These are phyloP conservation scores for Chalciporus sp. DNA, from an alignment of 1,284 basidiomycete genomes.

Conservation along the genomic window DNA sequence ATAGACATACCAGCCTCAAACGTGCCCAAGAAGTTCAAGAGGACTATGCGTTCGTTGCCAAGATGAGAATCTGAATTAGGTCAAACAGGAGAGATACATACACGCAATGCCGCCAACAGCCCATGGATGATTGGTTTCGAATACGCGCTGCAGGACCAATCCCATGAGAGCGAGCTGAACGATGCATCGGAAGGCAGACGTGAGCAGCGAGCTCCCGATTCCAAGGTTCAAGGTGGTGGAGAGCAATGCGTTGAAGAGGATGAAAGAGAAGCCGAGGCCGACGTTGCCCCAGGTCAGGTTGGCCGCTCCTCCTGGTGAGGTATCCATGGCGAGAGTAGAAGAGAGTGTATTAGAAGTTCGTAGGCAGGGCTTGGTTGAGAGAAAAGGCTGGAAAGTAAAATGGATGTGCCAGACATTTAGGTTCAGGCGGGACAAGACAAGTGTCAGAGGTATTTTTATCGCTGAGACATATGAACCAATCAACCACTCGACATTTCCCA, in stretches of 20 bases:
- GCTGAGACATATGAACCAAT: no score
- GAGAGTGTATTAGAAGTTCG: background rate
- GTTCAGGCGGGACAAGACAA: background rate
- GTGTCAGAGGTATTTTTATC: no score
- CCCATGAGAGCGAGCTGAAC: conserved; percentile 77
- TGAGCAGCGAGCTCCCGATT: conserved; percentile 67
- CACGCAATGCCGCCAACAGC: conserved; percentile 73
- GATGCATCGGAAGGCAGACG: conserved; percentile 73
- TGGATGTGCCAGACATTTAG: background rate
- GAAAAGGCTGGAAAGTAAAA: background rate
- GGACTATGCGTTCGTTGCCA: conserved; percentile 39
- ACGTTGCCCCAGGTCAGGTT: conserved; percentile 71
- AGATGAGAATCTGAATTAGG: background rate
- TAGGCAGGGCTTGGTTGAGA: background rate
- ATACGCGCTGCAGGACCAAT: conserved; percentile 70
- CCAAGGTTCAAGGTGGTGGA: conserved; percentile 69
- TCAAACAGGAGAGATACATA: conserved; percentile 39
- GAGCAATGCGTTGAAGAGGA: conserved; percentile 63
- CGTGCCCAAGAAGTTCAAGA: conserved; percentile 75
- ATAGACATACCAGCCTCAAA: conserved; percentile 57
- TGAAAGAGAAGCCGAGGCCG: conserved; percentile 71
- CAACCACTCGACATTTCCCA: no score
- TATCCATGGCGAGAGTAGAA: conserved; percentile 20
- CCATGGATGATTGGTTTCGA: conserved; percentile 73
- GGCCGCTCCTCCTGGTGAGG: conserved; percentile 13